These are phyloP conservation scores for Phaeosphaeria sp. DNA, from an alignment of 2,329 filamentous ascomycete species.

Conservation along the genomic window DNA sequence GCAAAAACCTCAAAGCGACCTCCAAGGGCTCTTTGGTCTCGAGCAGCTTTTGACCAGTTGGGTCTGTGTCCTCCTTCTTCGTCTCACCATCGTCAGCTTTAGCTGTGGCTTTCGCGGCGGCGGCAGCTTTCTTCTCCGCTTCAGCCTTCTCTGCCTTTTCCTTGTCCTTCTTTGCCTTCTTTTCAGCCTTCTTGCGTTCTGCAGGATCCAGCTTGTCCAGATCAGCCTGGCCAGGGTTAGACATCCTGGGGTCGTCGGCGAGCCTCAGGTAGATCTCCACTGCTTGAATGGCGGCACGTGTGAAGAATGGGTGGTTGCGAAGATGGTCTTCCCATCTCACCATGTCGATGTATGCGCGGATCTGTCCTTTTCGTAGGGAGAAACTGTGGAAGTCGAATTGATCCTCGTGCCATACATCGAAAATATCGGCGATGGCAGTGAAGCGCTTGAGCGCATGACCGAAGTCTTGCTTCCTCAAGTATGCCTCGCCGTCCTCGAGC, in stretches of 20 bases:
- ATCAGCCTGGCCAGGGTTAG: constrained; percentile 68
- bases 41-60: constrained; percentile 79
- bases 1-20: constrained; percentile 86
- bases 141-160: constrained; percentile 76
- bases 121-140: constrained; percentile 80
- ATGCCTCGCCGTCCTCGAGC: constrained; percentile 92
- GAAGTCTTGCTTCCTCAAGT: constrained; percentile 79
- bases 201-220: constrained; percentile 59
- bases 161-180: constrained; percentile 85
- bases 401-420: constrained; percentile 97
- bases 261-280: constrained; percentile 81
- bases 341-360: constrained; percentile 95
- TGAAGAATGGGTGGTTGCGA: constrained; percentile 92
- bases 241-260: constrained; percentile 73
- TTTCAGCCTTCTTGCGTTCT: constrained; percentile 84
- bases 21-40: constrained; percentile 82
- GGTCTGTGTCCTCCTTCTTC: constrained; percentile 92
- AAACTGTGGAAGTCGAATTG: constrained; percentile 99
- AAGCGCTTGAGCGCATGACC: constrained; percentile 92
- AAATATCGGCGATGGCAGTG: constrained; percentile 86
- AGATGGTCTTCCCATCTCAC: constrained; percentile 93
- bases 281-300: constrained; percentile 80
- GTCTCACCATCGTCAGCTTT: constrained; percentile 67
- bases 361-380: constrained; percentile 94
- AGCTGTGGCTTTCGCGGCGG: constrained; percentile 63